phyloP scores from a whole-genome alignment of 371 early-diverging fungal species.

The Mortierella sp. region DNA sequence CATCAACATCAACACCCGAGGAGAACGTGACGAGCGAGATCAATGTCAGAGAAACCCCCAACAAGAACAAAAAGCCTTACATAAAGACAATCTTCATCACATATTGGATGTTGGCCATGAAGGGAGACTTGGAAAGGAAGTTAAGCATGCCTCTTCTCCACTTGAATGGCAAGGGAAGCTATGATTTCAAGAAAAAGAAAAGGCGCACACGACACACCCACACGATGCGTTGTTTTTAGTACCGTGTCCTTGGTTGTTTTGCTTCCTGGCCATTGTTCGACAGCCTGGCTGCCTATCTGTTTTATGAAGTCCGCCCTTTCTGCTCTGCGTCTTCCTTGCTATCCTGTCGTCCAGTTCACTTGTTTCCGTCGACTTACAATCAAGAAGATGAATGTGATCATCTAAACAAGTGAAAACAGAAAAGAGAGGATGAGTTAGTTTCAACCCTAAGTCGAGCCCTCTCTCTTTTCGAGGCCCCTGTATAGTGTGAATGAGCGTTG shows the following conservation, averaged over 20 bases:
- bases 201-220: neutral
- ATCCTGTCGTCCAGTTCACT: neutral
- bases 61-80: conserved; percentile 55
- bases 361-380: conserved; percentile 38
- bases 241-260: neutral
- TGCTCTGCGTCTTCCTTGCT: neutral
- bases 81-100: conserved; percentile 72
- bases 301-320: neutral
- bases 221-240: neutral
- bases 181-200: conserved; percentile 16
- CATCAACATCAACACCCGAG: neutral
- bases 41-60: neutral
- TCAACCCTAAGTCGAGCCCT: no score
- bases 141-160: conserved; percentile 72
- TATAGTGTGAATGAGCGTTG: neutral
- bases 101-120: conserved; percentile 65
- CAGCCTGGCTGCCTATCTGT: neutral
- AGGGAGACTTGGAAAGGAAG: conserved; percentile 63
- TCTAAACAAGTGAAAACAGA: conserved; percentile 30
- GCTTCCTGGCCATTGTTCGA: neutral
- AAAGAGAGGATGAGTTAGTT: neutral
- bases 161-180: conserved; percentile 73
- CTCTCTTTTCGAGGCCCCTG: neutral
- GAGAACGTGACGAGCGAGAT: neutral
- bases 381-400: conserved; percentile 57